Evolutionary conservation across 2,329 filamentous ascomycete species (phyloP).

Genomic region (Xylariaceae sp.): DNA sequence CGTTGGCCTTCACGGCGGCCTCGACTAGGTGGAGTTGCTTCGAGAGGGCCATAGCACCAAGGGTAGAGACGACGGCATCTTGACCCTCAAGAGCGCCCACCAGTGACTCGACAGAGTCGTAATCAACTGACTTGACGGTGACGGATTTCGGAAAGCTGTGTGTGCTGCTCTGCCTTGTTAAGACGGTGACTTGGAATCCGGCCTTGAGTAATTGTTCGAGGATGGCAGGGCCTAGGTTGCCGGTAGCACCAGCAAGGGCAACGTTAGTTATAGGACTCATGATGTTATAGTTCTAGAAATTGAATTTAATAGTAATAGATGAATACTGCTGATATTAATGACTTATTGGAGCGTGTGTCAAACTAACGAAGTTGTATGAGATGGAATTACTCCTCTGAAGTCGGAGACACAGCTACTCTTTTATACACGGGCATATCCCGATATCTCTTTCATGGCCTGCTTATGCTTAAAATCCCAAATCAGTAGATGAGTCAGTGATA

Average conservation of each 20-base stretch:
- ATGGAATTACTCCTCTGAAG: background rate
- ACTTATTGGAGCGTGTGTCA: background rate
- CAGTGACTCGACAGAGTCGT: slow-evolving; percentile 56
- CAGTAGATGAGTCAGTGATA: no score
- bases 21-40: slow-evolving; percentile 60
- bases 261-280: slow-evolving; percentile 33
- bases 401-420: background rate
- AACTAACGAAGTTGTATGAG: background rate
- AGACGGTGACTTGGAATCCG: slow-evolving; percentile 59
- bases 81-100: slow-evolving; percentile 58
- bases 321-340: no score
- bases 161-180: slow-evolving; percentile 56
- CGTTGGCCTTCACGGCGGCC: slow-evolving; percentile 60
- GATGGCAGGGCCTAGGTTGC: slow-evolving; percentile 48
- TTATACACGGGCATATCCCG: background rate
- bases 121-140: slow-evolving; percentile 56
- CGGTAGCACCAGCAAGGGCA: slow-evolving; percentile 32
- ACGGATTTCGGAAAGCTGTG: slow-evolving; percentile 45
- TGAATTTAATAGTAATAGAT: background rate
- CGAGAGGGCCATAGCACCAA: slow-evolving; percentile 37
- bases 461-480: no score
- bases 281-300: background rate
- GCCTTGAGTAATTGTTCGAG: slow-evolving; percentile 47
- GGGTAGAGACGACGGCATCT: slow-evolving; percentile 63
- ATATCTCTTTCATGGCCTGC: background rate